Percentiles rank a stretch among this genome's conserved stretches.
phyloP scores from a whole-genome alignment of 768 basidiomycete genomes.

The Coprinopsis marcescibilis region DNA sequence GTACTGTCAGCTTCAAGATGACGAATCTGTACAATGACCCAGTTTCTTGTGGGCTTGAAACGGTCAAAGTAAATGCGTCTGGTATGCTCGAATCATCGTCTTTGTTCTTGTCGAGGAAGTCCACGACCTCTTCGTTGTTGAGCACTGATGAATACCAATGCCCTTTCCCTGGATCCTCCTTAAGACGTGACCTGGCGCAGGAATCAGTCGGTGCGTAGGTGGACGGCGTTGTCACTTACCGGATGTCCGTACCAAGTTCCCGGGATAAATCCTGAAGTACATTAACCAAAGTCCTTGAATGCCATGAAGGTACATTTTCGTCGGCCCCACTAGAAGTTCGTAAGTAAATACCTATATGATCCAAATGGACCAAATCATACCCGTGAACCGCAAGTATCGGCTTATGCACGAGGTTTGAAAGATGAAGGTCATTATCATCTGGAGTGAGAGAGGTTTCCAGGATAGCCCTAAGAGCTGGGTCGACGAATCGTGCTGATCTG shows the following conservation, averaged over 20 bases:
- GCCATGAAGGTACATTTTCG: constrained; percentile 85
- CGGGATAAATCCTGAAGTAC: constrained; percentile 50
- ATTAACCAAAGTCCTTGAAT: constrained; percentile 61
- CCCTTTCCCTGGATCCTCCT: constrained; percentile 53
- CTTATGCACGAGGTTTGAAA: constrained; percentile 68
- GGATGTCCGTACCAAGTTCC: constrained; percentile 40
- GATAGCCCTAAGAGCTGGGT: constrained; percentile 67
- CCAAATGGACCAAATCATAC: constrained; percentile 34
- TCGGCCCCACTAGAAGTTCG: constrained; percentile 60
- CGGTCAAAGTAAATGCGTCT: constrained; percentile 63
- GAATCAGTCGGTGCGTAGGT: background rate
- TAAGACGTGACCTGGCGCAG: constrained; percentile 26
- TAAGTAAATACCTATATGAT: background rate
- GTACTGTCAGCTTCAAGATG: constrained; percentile 51
- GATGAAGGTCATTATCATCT: constrained; percentile 84
- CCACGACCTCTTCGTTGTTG: constrained; percentile 44
- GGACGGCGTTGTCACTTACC: constrained; percentile 29
- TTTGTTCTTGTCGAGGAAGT: constrained; percentile 42
- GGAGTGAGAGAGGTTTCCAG: constrained; percentile 70
- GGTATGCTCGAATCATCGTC: constrained; percentile 8
- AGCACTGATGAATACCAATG: constrained; percentile 73
- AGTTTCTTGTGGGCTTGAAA: constrained; percentile 60
- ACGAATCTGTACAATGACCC: constrained; percentile 69
- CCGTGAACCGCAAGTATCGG: constrained; percentile 78
- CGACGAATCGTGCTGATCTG: constrained; percentile 71